A percentile compares a stretch with the other conserved stretches of the same genome.
phyloP scores from a whole-genome alignment of 83 land plant species.

The Picea engelmannii region DNA sequence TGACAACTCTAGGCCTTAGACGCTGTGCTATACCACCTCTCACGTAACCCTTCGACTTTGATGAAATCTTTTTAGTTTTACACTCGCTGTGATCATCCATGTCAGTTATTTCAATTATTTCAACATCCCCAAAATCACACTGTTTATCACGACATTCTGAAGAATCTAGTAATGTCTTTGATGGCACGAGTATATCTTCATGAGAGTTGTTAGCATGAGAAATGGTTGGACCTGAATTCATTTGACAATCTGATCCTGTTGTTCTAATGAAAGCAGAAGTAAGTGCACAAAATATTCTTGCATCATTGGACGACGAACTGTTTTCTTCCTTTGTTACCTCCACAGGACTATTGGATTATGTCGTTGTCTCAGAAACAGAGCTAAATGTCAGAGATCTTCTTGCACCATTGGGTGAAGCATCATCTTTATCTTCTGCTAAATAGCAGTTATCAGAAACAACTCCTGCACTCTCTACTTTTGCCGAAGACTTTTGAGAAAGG shows the following conservation, averaged over 20 bases:
- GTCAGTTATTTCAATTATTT: too few species aligned
- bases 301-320: too few species aligned
- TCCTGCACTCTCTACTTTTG: background rate
- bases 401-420: background rate
- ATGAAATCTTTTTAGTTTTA: background rate
- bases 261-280: too few species aligned
- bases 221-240: background rate
- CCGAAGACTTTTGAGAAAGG: too few species aligned
- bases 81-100: background rate
- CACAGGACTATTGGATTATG: background rate
- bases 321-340: background rate
- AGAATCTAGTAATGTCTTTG: too few species aligned
- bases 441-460: background rate
- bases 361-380: background rate
- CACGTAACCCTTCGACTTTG: background rate
- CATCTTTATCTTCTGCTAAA: background rate
- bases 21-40: constrained; percentile 9
- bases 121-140: too few species aligned
- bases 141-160: too few species aligned
- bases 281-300: too few species aligned
- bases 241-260: background rate
- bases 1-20: background rate
- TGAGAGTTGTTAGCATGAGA: background rate
- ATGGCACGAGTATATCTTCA: too few species aligned
- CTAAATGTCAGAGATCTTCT: constrained; percentile 7